Evolutionary conservation across 345 rosid species (phyloP).

Genomic region (Ceriops tagal): DNA sequence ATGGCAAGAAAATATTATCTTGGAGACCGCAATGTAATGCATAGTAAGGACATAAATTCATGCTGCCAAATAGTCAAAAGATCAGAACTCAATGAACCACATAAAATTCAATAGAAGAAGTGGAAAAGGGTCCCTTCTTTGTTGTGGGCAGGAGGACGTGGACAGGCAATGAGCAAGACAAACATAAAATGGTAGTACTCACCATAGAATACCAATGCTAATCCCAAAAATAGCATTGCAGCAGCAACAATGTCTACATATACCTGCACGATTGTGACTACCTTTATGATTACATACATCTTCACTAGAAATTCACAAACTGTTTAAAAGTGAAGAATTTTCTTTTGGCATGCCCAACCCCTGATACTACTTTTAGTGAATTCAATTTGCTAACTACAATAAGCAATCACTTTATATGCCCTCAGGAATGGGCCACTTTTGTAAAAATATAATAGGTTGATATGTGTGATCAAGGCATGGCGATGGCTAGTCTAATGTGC

Average conservation of each 20-base stretch:
- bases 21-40: too few species aligned
- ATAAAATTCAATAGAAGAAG: not conserved
- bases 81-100: not conserved
- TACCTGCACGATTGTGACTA: slow-evolving; percentile 36
- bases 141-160: not conserved
- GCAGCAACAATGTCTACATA: slow-evolving; percentile 44
- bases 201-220: slow-evolving; percentile 61
- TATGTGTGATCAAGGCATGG: too few species aligned
- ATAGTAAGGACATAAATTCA: not conserved
- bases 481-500: too few species aligned
- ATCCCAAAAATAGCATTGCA: slow-evolving; percentile 46
- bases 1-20: too few species aligned
- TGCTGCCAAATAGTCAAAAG: not conserved
- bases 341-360: not conserved
- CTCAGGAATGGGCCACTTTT: not conserved
- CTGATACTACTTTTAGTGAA: not conserved
- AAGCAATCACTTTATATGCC: not conserved
- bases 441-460: not conserved
- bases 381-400: not conserved
- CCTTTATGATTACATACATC: not conserved
- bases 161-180: not conserved
- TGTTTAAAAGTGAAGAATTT: not conserved
- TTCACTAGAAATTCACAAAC: slow-evolving; percentile 1
- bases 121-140: not conserved
- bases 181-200: slow-evolving; percentile 20